Evolutionary conservation across 1,139 yeast genomes (phyloP).

Genomic region (Geotrichum fermentans): DNA sequence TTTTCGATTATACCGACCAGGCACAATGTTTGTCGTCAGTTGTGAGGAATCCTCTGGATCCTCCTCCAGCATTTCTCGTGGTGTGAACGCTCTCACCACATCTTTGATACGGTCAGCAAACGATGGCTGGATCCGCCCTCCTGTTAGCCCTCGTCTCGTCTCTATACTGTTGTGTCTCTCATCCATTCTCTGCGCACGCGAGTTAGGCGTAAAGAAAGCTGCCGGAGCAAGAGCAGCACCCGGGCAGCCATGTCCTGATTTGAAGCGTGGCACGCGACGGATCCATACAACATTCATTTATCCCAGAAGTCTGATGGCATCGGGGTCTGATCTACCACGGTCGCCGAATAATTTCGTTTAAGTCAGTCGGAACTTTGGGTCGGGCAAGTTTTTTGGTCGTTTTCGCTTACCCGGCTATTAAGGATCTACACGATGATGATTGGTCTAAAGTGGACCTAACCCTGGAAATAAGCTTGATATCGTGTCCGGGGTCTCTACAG

Average conservation of each 20-base stretch:
- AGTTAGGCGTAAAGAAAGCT: no score
- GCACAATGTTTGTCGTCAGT: not conserved
- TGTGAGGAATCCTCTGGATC: not conserved
- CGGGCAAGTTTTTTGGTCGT: not conserved
- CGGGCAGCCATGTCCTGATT: not conserved
- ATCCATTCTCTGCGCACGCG: no score
- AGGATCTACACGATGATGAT: not conserved
- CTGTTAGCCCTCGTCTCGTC: not conserved
- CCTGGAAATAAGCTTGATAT: no score
- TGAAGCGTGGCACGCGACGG: conserved; percentile 3
- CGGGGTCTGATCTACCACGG: not conserved
- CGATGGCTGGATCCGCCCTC: not conserved
- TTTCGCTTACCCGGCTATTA: not conserved
- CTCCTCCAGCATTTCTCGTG: conserved; percentile 8
- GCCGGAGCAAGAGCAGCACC: no score
- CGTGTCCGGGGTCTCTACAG: no score
- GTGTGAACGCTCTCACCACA: conserved; percentile 15
- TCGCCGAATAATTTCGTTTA: not conserved
- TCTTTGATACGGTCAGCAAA: conserved; percentile 15
- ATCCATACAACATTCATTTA: conserved; percentile 9
- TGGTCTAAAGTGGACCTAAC: not conserved
- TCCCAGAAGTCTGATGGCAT: conserved; percentile 13
- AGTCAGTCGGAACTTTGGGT: not conserved
- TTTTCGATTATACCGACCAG: conserved; percentile 6
- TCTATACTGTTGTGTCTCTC: no score